phyloP scores from a whole-genome alignment of 1,284 basidiomycete species.

The Neonothopanus nambi region DNA sequence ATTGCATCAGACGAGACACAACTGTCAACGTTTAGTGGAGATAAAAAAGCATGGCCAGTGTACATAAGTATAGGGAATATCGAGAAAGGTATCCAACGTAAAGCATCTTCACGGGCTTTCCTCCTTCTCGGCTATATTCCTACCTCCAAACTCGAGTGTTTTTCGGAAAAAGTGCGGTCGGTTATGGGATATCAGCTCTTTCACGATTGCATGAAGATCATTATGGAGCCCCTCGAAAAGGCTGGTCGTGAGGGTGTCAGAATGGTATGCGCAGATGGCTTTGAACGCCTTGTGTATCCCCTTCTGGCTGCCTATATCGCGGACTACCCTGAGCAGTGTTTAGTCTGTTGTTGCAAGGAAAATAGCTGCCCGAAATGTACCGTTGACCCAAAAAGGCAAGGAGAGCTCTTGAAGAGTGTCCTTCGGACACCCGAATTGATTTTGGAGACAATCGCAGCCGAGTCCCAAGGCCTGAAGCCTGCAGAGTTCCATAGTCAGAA shows the following conservation, averaged over 20 bases:
- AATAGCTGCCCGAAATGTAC: slow-evolving; percentile 31
- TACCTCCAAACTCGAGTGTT: slow-evolving; percentile 37
- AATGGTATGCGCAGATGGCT: slow-evolving; percentile 36
- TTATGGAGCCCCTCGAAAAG: slow-evolving; percentile 31
- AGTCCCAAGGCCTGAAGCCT: slow-evolving; percentile 10
- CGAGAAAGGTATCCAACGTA: slow-evolving; percentile 27
- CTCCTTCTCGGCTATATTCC: slow-evolving; percentile 43
- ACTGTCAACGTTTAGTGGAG: slow-evolving; percentile 18
- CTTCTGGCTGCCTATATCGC: slow-evolving; percentile 41
- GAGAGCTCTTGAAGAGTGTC: slow-evolving; percentile 6
- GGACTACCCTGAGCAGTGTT: slow-evolving; percentile 46
- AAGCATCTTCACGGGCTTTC: slow-evolving; percentile 27
- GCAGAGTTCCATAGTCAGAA: slow-evolving; percentile 15
- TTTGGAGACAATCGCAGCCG: slow-evolving; percentile 7
- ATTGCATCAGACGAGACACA: slow-evolving; percentile 22
- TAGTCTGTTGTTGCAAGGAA: slow-evolving; percentile 33
- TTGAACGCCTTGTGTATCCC: slow-evolving; percentile 29
- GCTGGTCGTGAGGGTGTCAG: slow-evolving; percentile 34
- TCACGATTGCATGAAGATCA: slow-evolving; percentile 36
- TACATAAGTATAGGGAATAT: slow-evolving; percentile 43
- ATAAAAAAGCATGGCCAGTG: slow-evolving; percentile 14
- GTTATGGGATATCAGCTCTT: slow-evolving; percentile 32
- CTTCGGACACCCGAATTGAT: slow-evolving; percentile 7
- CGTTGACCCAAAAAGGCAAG: slow-evolving; percentile 22
- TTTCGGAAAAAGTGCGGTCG: slow-evolving; percentile 22